Conservation (phyloP, 1,139 yeast genomes). For the Magnusiomyces tetraspermus region DNA sequence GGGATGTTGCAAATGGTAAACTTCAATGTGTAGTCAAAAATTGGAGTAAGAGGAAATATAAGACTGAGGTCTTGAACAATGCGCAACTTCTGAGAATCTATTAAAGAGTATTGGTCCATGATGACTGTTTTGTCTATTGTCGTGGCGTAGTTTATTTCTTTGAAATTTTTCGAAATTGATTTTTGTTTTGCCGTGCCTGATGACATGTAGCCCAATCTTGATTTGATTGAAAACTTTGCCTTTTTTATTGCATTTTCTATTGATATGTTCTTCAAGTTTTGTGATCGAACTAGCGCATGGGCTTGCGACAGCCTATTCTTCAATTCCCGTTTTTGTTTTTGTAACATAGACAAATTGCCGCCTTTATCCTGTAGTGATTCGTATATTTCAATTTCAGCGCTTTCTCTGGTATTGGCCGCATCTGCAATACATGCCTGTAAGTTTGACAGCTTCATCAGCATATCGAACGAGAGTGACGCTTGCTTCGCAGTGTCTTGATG, state of each 20-base stretch:
- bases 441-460: constrained; percentile 40
- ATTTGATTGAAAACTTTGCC: not conserved
- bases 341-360: constrained; percentile 4
- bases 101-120: constrained; percentile 2
- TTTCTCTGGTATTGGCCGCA: constrained; percentile 17
- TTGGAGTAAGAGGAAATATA: constrained; percentile 1
- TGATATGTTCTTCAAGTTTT: not conserved
- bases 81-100: constrained; percentile 21
- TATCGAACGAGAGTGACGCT: constrained; percentile 32
- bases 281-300: not conserved
- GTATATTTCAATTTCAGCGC: constrained; percentile 9
- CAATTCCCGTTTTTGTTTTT: not conserved
- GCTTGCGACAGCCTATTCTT: not conserved
- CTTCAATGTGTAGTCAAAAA: not conserved
- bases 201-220: not conserved
- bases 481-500: constrained; percentile 6
- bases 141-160: not conserved
- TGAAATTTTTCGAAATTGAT: not conserved
- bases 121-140: constrained; percentile 13
- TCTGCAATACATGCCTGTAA: constrained; percentile 38
- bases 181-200: not conserved
- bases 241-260: not conserved
- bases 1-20: constrained; percentile 2
- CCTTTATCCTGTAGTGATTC: constrained; percentile 6
- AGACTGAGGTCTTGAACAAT: constrained; percentile 19